These are phyloP conservation scores for Solanum sitiens DNA, from an alignment of 257 asterid genomes.

Conservation along the genomic window DNA sequence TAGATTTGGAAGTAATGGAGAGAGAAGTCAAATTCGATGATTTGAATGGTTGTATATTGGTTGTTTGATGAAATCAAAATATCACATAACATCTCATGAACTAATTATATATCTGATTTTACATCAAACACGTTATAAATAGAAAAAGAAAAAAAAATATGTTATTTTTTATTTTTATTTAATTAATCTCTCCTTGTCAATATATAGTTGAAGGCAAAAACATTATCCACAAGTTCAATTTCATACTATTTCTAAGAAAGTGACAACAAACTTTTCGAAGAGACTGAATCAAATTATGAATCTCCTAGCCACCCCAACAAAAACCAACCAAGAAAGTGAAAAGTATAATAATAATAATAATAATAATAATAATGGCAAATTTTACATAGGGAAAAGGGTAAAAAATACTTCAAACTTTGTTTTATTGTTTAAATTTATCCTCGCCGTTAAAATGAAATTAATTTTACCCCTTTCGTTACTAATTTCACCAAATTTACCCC, in stretches of 20 bases:
- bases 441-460: too few relatives aligned
- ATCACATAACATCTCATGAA: not conserved
- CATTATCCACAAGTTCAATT: not conserved
- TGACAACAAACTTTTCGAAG: not conserved
- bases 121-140: not conserved
- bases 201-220: not conserved
- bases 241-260: not conserved
- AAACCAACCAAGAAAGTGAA: not conserved
- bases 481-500: too few relatives aligned
- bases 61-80: not conserved
- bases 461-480: too few relatives aligned
- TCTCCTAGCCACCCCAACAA: not conserved
- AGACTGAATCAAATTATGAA: not conserved
- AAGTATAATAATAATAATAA: not conserved
- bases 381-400: too few relatives aligned
- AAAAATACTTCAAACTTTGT: too few relatives aligned
- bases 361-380: not conserved
- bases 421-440: too few relatives aligned
- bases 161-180: not conserved
- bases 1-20: not conserved
- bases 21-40: not conserved
- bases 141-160: not conserved
- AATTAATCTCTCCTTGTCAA: not conserved
- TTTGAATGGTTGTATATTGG: not conserved
- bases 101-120: not conserved